phyloP scores from a whole-genome alignment of 116 monocot species.

The Cymodocea nodosa region DNA sequence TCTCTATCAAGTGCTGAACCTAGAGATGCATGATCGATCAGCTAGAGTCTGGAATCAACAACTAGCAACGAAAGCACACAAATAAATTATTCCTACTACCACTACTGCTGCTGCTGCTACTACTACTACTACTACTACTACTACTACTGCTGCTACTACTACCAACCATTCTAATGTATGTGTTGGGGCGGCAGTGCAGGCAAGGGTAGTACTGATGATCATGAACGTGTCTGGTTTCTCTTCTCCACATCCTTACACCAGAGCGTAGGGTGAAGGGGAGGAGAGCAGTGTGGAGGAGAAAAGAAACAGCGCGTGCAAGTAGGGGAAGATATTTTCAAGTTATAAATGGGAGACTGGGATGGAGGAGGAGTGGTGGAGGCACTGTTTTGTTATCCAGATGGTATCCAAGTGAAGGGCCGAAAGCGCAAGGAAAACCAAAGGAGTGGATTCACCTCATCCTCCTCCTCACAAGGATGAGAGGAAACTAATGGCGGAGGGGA shows the following conservation, averaged over 20 bases:
- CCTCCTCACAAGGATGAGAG: slow-evolving; percentile 17
- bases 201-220: slow-evolving; percentile 12
- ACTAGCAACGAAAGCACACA: too few species aligned
- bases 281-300: neutral
- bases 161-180: slow-evolving; percentile 46
- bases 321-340: slow-evolving; percentile 13
- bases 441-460: slow-evolving; percentile 42
- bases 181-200: slow-evolving; percentile 37
- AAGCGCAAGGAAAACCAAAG: slow-evolving; percentile 23
- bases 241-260: slow-evolving; percentile 5
- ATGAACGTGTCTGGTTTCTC: slow-evolving; percentile 8
- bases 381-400: slow-evolving; percentile 27
- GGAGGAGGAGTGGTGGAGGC: neutral
- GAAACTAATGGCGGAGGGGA: neutral
- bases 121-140: neutral
- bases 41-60: too few species aligned
- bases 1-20: slow-evolving; percentile 68
- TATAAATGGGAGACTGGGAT: neutral
- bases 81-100: too few species aligned
- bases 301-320: neutral
- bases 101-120: too few species aligned
- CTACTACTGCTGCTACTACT: neutral
- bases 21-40: neutral
- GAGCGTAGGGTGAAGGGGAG: neutral
- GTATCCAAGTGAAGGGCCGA: slow-evolving; percentile 47